These are phyloP conservation scores for Yamadazyma takamatsuzukensis DNA, from an alignment of 805 yeast species.

Conservation along the genomic window DNA sequence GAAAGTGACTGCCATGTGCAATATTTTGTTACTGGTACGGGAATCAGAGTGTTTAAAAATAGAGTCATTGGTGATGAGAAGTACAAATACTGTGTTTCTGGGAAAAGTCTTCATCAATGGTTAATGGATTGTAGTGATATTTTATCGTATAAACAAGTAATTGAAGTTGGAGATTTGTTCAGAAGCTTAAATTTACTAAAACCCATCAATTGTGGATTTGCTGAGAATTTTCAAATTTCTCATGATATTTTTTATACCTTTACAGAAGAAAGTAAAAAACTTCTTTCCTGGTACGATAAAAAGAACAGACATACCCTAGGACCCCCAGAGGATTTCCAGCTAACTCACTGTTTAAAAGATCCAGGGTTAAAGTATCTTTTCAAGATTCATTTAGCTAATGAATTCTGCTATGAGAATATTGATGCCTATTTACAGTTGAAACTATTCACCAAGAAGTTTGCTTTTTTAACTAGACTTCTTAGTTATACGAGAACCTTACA, in stretches of 20 bases:
- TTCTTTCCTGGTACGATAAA: conserved; percentile 5
- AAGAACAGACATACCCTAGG: too few species aligned
- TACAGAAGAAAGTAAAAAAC: conserved; percentile 4
- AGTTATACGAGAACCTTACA: conserved; percentile 2
- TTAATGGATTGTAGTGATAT: conserved; percentile 84
- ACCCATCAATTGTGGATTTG: background rate
- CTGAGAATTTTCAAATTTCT: background rate
- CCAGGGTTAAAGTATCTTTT: conserved; percentile 75
- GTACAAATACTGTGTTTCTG: conserved; percentile 50
- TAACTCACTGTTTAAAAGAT: conserved; percentile 49
- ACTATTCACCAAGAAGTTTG: conserved; percentile 47
- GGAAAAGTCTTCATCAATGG: conserved; percentile 84
- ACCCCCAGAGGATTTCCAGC: conserved; percentile 1
- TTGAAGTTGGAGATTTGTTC: conserved; percentile 49
- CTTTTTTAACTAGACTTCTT: conserved; percentile 10
- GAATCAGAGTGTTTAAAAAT: conserved; percentile 57
- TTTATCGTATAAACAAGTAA: conserved; percentile 49
- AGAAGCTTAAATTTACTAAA: conserved; percentile 37
- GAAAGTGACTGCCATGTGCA: conserved; percentile 80
- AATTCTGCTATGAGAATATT: conserved; percentile 72
- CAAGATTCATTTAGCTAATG: conserved; percentile 58
- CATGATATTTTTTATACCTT: conserved; percentile 6
- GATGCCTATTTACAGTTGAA: conserved; percentile 63
- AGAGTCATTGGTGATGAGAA: conserved; percentile 21
- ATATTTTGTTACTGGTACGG: conserved; percentile 65